Conservation (phyloP, 257 asterid species). For the Perilla frutescens region DNA sequence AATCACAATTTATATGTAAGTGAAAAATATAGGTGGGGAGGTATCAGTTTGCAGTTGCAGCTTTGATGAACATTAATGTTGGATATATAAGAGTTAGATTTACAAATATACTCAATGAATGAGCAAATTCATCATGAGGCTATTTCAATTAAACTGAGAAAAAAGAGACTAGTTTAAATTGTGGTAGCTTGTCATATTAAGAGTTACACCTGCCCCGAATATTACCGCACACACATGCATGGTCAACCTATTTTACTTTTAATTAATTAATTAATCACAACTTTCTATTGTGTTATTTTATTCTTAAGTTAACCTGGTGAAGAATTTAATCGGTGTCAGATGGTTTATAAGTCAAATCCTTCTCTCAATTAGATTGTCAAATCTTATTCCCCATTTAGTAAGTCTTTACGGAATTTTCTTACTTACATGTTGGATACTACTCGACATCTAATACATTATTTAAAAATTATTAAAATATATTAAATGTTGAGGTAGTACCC, state of each 20-base stretch:
- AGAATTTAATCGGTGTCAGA: background rate
- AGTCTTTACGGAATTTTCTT: no score
- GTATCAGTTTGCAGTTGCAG: background rate
- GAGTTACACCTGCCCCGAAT: background rate
- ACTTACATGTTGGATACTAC: no score
- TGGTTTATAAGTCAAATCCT: background rate
- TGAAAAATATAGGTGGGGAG: background rate
- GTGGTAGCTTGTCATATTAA: background rate
- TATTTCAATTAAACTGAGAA: background rate
- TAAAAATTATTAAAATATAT: no score
- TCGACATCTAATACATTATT: no score
- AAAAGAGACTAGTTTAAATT: no score
- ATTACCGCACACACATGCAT: background rate
- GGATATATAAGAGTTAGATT: background rate
- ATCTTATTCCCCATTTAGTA: no score
- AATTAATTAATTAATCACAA: slow-evolving; percentile 24
- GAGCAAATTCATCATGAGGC: background rate
- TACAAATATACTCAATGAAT: slow-evolving; percentile 2
- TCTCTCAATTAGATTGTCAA: no score
- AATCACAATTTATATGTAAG: background rate
- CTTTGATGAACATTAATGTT: background rate
- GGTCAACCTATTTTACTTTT: background rate
- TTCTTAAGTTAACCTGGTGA: background rate
- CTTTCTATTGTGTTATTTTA: background rate
- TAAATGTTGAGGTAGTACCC: no score